Percentiles rank a stretch among this genome's conserved stretches.
phyloP scores from a whole-genome alignment of 495 filamentous ascomycete species.

The Podospora conica region DNA sequence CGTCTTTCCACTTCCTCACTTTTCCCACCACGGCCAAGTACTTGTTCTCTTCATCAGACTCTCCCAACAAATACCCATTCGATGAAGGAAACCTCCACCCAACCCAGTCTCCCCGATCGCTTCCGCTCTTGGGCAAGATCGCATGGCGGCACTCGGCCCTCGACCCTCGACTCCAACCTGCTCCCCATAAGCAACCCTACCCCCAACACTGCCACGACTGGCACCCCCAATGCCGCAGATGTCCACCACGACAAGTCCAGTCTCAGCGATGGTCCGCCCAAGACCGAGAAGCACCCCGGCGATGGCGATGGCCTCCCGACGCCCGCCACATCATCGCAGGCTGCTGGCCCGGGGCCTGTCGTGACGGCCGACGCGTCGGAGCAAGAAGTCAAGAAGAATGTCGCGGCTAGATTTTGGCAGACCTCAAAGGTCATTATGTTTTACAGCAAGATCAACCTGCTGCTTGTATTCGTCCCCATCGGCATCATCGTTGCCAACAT shows the following conservation, averaged over 20 bases:
- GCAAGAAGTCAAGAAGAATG: constrained; percentile 38
- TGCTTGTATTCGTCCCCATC: constrained; percentile 73
- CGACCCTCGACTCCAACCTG: constrained; percentile 31
- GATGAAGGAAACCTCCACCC: constrained; percentile 60
- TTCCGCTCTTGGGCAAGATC: constrained; percentile 50
- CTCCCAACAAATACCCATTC: constrained; percentile 28
- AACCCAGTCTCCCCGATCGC: constrained; percentile 49
- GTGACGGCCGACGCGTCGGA: constrained; percentile 29
- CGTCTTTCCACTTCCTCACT: not conserved
- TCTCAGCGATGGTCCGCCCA: not conserved
- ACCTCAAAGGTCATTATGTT: constrained; percentile 51
- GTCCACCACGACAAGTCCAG: constrained; percentile 11
- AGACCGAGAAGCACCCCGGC: constrained; percentile 15
- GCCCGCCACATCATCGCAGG: constrained; percentile 48
- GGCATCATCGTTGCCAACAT: constrained; percentile 62
- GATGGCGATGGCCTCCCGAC: constrained; percentile 24
- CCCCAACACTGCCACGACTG: constrained; percentile 8
- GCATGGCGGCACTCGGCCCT: constrained; percentile 45
- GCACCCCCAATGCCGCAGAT: constrained; percentile 21
- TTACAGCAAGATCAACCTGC: constrained; percentile 69
- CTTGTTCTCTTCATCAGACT: not conserved
- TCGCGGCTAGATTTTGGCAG: constrained; percentile 43
- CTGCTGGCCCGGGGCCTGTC: constrained; percentile 53
- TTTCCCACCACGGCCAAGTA: not conserved
- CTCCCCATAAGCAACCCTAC: constrained; percentile 29